Conservation (phyloP, 495 filamentous ascomycete species). For the Daldinia decipiens region DNA sequence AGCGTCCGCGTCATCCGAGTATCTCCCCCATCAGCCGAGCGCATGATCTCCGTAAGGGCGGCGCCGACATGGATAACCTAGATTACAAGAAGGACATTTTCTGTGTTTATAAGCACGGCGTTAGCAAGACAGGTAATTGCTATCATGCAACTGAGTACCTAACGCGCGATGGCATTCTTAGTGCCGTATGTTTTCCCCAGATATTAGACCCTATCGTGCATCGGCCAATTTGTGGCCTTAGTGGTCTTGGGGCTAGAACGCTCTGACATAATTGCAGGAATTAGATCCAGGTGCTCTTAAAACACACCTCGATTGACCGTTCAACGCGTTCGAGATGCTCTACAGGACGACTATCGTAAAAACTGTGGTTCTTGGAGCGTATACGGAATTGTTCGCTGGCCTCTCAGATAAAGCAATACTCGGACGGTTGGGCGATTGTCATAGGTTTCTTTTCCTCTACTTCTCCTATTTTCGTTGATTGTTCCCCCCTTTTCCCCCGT, state of each 20-base stretch:
- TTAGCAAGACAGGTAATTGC: constrained; percentile 58
- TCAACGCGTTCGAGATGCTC: no score
- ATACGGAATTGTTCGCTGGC: constrained; percentile 58
- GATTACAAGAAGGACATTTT: constrained; percentile 46
- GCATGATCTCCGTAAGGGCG: constrained; percentile 40
- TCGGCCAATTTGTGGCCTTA: constrained; percentile 4
- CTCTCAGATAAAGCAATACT: constrained; percentile 54
- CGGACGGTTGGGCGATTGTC: constrained; percentile 41
- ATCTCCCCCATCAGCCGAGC: constrained; percentile 46
- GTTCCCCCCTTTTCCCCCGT: not conserved
- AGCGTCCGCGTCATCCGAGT: constrained; percentile 60
- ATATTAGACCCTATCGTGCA: constrained; percentile 27
- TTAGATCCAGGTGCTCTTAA: constrained; percentile 57
- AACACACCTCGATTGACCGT: constrained; percentile 16
- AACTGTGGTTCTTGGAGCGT: constrained; percentile 10
- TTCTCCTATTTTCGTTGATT: not conserved
- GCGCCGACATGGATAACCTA: constrained; percentile 50
- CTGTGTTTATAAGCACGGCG: constrained; percentile 47
- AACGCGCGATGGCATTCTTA: constrained; percentile 51
- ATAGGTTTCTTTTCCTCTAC: constrained; percentile 24
- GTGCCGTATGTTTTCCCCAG: constrained; percentile 34
- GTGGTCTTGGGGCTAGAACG: constrained; percentile 8
- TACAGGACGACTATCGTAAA: no score
- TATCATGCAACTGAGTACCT: constrained; percentile 51
- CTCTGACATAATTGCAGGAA: constrained; percentile 23